Conservation (phyloP, 768 basidiomycete species). For the Collybia mongolica region DNA sequence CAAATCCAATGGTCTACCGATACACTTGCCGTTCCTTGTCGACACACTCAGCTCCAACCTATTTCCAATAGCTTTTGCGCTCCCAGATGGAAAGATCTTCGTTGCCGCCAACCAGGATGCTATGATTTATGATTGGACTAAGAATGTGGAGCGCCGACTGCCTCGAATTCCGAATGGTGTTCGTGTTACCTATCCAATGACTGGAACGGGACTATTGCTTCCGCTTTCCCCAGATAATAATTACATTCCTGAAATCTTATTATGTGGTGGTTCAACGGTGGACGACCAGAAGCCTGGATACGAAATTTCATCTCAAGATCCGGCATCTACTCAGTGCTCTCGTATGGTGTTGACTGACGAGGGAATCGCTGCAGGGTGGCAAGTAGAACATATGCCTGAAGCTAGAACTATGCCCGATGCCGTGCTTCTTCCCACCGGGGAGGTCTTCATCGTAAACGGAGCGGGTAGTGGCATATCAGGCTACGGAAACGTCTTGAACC, state of each 20-base stretch:
- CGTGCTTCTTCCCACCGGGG: conserved; percentile 77
- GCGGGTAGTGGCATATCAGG: conserved; percentile 73
- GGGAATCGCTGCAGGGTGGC: conserved; percentile 70
- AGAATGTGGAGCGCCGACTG: conserved; percentile 57
- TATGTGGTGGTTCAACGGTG: conserved; percentile 76
- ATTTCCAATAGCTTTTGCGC: conserved; percentile 72
- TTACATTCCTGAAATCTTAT: conserved; percentile 66
- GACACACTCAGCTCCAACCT: conserved; percentile 81
- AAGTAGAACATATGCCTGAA: conserved; percentile 71
- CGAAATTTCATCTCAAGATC: conserved; percentile 68
- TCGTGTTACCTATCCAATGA: conserved; percentile 82
- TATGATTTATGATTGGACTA: conserved; percentile 76
- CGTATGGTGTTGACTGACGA: conserved; percentile 63
- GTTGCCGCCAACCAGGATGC: conserved; percentile 78
- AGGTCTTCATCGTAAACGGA: conserved; percentile 76
- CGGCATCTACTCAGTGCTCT: conserved; percentile 72
- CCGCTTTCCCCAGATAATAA: conserved; percentile 62
- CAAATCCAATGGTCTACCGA: conserved; percentile 64
- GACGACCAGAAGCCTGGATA: conserved; percentile 59
- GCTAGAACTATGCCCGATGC: conserved; percentile 78
- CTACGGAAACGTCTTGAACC: conserved; percentile 70
- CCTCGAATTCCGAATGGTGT: conserved; percentile 75
- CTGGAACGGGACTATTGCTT: conserved; percentile 71
- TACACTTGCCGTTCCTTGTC: conserved; percentile 59
- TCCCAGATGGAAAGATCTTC: conserved; percentile 71